phyloP scores from a whole-genome alignment of 768 basidiomycete genomes.

The Tylopilus rubrobrunneus region DNA sequence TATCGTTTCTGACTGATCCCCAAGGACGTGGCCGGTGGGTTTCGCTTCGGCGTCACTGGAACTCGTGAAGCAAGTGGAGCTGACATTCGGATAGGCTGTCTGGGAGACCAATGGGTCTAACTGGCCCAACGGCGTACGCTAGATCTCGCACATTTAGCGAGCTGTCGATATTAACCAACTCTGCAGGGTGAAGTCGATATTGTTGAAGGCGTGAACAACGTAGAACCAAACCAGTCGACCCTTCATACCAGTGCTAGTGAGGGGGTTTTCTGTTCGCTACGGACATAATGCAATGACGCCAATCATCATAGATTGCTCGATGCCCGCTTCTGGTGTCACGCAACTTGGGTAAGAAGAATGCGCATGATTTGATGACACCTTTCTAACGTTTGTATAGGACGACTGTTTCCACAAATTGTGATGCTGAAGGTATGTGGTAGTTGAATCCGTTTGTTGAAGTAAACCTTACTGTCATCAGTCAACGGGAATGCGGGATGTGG shows the following conservation, averaged over 20 bases:
- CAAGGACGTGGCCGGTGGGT: conserved; percentile 37
- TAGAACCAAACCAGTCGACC: conserved; percentile 46
- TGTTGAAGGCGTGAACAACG: conserved; percentile 47
- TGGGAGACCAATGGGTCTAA: conserved; percentile 25
- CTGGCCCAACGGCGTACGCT: conserved; percentile 26
- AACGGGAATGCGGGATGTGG: conserved; percentile 39
- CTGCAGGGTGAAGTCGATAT: conserved; percentile 31
- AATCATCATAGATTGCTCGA: conserved; percentile 22
- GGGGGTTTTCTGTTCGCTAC: background rate
- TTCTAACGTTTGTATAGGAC: conserved; percentile 12
- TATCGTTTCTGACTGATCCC: background rate
- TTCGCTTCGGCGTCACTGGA: background rate
- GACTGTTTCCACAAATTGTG: conserved; percentile 21
- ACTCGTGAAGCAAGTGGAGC: conserved; percentile 5
- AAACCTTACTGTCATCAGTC: conserved; percentile 9
- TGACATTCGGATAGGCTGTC: conserved; percentile 21
- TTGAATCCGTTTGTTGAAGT: background rate
- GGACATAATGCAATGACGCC: background rate
- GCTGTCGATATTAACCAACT: background rate
- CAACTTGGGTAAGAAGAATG: conserved; percentile 24
- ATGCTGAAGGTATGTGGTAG: conserved; percentile 15
- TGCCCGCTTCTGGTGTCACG: conserved; percentile 18
- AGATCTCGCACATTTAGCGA: background rate
- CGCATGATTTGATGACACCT: background rate
- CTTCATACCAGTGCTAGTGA: conserved; percentile 53